Percentiles rank a stretch among this genome's conserved stretches.
phyloP scores from a whole-genome alignment of 371 early-diverging fungal species.

The Rhizomucor miehei region DNA sequence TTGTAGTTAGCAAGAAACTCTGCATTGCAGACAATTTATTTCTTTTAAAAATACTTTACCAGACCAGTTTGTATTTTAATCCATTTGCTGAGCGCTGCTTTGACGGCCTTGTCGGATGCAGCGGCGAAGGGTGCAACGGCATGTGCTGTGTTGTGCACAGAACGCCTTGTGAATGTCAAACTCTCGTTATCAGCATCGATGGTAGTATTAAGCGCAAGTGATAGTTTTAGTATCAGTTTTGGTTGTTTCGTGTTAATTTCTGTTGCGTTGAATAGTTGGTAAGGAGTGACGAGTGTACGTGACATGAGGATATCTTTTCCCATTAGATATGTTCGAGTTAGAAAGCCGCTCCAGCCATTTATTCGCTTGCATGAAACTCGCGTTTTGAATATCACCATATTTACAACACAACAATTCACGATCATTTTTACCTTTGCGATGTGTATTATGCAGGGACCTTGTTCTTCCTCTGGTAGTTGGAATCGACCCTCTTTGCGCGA shows the following conservation, averaged over 20 bases:
- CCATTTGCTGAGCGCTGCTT: slow-evolving; percentile 12
- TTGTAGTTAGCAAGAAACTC: too few relatives aligned
- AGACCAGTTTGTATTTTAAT: slow-evolving; percentile 10
- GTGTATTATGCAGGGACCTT: too few relatives aligned
- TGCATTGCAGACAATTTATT: too few relatives aligned
- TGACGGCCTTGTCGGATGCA: slow-evolving; percentile 9
- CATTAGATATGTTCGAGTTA: slow-evolving; percentile 26
- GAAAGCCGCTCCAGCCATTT: slow-evolving; percentile 19
- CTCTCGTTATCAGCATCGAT: not conserved
- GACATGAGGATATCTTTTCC: slow-evolving; percentile 16
- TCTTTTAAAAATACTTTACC: too few relatives aligned
- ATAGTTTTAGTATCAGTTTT: slow-evolving; percentile 17
- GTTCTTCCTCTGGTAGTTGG: too few relatives aligned
- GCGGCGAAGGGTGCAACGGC: slow-evolving; percentile 9
- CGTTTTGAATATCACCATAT: too few relatives aligned
- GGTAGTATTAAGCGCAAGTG: not conserved
- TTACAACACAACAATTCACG: too few relatives aligned
- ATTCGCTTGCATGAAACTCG: too few relatives aligned
- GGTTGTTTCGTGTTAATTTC: slow-evolving; percentile 13
- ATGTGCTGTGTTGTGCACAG: slow-evolving; percentile 1
- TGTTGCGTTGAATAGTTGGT: slow-evolving; percentile 18
- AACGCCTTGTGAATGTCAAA: slow-evolving; percentile 1
- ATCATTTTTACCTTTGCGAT: slow-evolving; percentile 1
- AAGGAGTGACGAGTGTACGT: slow-evolving; percentile 11
- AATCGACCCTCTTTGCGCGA: too few relatives aligned